A percentile compares a stretch with the other conserved stretches of the same genome.
Conservation (phyloP, 225 moss, liverwort and hornwort genomes). For the Anthoceros angustus region DNA sequence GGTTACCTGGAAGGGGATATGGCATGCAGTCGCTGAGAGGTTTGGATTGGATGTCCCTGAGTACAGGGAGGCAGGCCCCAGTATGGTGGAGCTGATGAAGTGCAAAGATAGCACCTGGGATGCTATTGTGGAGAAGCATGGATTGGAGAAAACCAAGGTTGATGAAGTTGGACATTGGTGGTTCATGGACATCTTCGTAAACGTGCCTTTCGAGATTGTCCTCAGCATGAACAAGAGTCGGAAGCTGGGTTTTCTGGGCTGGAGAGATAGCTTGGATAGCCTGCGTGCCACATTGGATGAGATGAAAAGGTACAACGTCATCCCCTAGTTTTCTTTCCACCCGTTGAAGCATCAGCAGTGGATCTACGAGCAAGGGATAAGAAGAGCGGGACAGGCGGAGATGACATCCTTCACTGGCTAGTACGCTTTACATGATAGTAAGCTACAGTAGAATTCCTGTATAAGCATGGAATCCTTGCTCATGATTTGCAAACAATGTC, state of each 20-base stretch:
- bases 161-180: slow-evolving; percentile 28
- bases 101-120: slow-evolving; percentile 21
- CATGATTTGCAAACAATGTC: no score
- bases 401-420: no score
- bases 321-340: slow-evolving; percentile 12
- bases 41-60: slow-evolving; percentile 19
- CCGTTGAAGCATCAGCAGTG: no score
- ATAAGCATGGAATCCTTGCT: no score
- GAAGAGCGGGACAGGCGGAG: no score
- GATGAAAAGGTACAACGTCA: slow-evolving; percentile 28
- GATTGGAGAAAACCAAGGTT: slow-evolving; percentile 14
- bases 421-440: no score
- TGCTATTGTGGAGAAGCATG: slow-evolving; percentile 19
- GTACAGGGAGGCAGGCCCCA: neutral
- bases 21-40: slow-evolving; percentile 23
- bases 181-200: slow-evolving; percentile 24
- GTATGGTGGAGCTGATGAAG: slow-evolving; percentile 14
- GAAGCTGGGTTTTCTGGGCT: slow-evolving; percentile 34
- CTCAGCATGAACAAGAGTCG: slow-evolving; percentile 47
- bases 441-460: no score
- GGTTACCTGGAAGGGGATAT: slow-evolving; percentile 28
- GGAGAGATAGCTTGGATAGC: slow-evolving; percentile 27
- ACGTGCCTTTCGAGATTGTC: slow-evolving; percentile 14
- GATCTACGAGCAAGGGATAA: no score
- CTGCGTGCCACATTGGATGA: slow-evolving; percentile 23